Base-by-base conservation (phyloP, 176 grass and related monocot species). In the Elymus sibiricus region DNA sequence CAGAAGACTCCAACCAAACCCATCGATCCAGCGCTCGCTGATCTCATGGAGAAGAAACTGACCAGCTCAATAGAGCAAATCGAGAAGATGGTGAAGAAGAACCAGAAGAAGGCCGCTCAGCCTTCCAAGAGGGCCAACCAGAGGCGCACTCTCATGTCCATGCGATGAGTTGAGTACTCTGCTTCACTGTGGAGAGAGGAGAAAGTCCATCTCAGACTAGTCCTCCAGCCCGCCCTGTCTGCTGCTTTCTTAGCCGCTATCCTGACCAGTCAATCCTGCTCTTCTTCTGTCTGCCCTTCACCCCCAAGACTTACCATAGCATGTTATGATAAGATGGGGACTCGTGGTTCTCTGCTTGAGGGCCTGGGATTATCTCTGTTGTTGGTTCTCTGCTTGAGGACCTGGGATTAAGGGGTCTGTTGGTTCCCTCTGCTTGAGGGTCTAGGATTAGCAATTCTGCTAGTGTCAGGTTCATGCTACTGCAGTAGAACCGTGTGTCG, bases 61-160 rank as follows among this genome's bases (percentile, higher is more conserved):
- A 88, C 87, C 9, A 91, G 86, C 77, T 97, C 90, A 58, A 97
- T 97, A 92, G 88, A 94, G 56, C 87, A 94, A 82, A 74, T 97
- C 42, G 92, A 97, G 87, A 94, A 78, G 85, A 84, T 94, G 39
- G 92, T 92, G 70, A 94, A 71, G 40, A 84, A 63, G 81, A 97
- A 92, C 85, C 10, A 91, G 85, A 96, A 91, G 84, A 81, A 84
- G 69, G 60, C 78, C 60, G 86, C 88, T 82, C 72, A 77, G 72
- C 81, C 85, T 74, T 91, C 85, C 29, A 96, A 81, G 82, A 90
- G 83, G 87, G 87, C 75, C 14, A 58, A 27, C 24, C 91, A 85
- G 68, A 79, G 81, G 42, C 92, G 84, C 55, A 86, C 76, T 44
- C 91, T 96, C 55, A 93, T 93, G 91, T 96, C 94, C 51, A 90